Evolutionary conservation across 106 monocot genomes (phyloP).

Genomic region (Agapanthus africanus): DNA sequence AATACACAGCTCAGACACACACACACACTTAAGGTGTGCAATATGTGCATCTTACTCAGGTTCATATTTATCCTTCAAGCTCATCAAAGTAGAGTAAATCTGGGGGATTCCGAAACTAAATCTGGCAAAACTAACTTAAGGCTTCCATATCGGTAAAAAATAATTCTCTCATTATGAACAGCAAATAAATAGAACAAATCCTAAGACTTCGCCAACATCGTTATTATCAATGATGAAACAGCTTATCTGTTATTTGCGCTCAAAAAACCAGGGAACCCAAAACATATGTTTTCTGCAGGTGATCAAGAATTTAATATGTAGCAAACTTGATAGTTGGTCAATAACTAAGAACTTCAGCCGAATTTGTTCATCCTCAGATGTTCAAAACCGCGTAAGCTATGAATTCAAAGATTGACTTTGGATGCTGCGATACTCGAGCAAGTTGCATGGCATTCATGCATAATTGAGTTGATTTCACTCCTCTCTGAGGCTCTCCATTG

Average conservation of each 20-base stretch:
- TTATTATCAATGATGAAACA: neutral
- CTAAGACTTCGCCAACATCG: neutral
- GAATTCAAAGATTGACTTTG: neutral
- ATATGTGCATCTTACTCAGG: neutral
- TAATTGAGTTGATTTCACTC: neutral
- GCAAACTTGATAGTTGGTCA: neutral
- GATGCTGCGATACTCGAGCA: too few relatives aligned
- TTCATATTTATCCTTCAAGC: neutral
- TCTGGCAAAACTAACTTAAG: neutral
- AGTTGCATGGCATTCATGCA: neutral
- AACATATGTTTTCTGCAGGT: neutral
- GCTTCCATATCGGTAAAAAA: neutral
- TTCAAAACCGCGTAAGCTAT: neutral
- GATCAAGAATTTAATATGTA: neutral
- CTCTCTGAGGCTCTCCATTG: neutral
- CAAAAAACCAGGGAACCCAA: neutral
- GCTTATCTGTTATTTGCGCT: too few relatives aligned
- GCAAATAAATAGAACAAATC: neutral
- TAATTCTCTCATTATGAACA: neutral
- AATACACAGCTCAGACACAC: slow-evolving; percentile 3
- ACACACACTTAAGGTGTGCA: too few relatives aligned
- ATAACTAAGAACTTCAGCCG: neutral
- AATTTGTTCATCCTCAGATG: neutral
- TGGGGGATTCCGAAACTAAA: neutral
- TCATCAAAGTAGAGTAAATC: too few relatives aligned